Percentiles rank a stretch among this genome's conserved stretches.
Conservation (phyloP, 2,329 filamentous ascomycete genomes). For the Sporothrix brasiliensis region DNA sequence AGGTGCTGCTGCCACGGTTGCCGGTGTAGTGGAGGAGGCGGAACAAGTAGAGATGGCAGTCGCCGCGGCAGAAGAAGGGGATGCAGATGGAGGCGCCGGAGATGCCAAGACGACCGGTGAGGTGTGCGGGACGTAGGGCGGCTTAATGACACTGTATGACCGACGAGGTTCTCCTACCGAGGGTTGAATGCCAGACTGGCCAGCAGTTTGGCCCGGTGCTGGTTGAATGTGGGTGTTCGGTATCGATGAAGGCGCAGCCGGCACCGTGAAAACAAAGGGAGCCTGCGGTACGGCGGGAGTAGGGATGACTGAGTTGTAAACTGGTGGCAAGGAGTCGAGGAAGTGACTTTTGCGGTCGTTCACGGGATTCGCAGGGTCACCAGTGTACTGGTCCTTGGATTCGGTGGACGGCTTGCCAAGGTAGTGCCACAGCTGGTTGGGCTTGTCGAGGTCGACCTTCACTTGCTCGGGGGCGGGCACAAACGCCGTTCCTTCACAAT, state of each 20-base stretch:
- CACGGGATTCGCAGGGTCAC: slow-evolving; percentile 63
- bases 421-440: slow-evolving; percentile 85
- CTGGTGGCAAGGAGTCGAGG: slow-evolving; percentile 59
- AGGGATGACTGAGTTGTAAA: slow-evolving; percentile 16
- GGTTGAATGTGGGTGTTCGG: not conserved
- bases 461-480: slow-evolving; percentile 60
- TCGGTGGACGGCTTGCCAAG: slow-evolving; percentile 85
- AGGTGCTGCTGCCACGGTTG: not conserved
- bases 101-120: slow-evolving; percentile 29
- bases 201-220: slow-evolving; percentile 18
- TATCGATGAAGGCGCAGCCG: slow-evolving; percentile 36
- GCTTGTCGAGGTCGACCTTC: slow-evolving; percentile 71
- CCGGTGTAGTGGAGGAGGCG: not conserved
- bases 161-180: slow-evolving; percentile 32
- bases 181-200: slow-evolving; percentile 23
- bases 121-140: slow-evolving; percentile 38
- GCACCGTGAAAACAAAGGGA: not conserved
- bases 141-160: slow-evolving; percentile 39
- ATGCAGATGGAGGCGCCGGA: slow-evolving; percentile 2
- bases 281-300: slow-evolving; percentile 28
- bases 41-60: not conserved
- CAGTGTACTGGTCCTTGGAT: slow-evolving; percentile 86
- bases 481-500: slow-evolving; percentile 51
- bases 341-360: slow-evolving; percentile 73
- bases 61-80: slow-evolving; percentile 24